phyloP scores from a whole-genome alignment of 495 filamentous ascomycete genomes.

The Neurospora sp. region DNA sequence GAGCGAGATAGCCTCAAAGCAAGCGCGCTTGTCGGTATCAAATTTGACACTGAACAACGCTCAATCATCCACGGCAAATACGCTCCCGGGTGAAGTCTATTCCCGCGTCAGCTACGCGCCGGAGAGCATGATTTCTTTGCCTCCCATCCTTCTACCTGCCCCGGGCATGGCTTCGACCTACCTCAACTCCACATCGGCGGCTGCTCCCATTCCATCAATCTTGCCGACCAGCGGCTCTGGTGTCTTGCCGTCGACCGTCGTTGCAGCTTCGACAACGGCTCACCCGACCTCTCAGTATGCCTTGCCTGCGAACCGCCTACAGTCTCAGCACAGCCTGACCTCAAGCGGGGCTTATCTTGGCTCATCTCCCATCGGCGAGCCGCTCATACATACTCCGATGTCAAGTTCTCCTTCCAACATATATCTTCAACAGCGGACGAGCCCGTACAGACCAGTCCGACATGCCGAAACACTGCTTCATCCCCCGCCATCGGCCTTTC shows the following conservation, averaged over 20 bases:
- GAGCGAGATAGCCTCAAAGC: constrained; percentile 6
- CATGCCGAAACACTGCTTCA: constrained; percentile 81
- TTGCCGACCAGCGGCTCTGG: constrained; percentile 26
- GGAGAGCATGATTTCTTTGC: constrained; percentile 24
- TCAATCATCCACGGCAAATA: constrained; percentile 3
- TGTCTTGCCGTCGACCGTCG: not conserved
- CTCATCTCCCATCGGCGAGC: constrained; percentile 42
- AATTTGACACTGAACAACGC: constrained; percentile 35
- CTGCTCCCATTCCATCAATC: constrained; percentile 19
- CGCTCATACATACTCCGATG: constrained; percentile 43
- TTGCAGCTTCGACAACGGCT: constrained; percentile 14
- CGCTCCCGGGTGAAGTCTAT: constrained; percentile 9
- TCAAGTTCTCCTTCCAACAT: constrained; percentile 44
- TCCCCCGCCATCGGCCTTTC: constrained; percentile 70
- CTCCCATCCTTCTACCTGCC: constrained; percentile 32
- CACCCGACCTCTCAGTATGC: constrained; percentile 23
- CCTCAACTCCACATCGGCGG: constrained; percentile 21
- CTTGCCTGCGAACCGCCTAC: constrained; percentile 33
- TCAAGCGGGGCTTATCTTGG: constrained; percentile 21
- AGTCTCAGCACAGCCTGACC: constrained; percentile 23
- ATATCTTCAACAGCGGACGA: constrained; percentile 55
- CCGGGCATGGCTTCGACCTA: constrained; percentile 44
- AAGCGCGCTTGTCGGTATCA: constrained; percentile 29
- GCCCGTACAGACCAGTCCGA: constrained; percentile 87
- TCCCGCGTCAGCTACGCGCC: constrained; percentile 18